A percentile compares a stretch with the other conserved stretches of the same genome.
These are phyloP conservation scores for Saccharum spontaneum DNA, from an alignment of 176 grass and related monocot genomes.

Conservation along the genomic window DNA sequence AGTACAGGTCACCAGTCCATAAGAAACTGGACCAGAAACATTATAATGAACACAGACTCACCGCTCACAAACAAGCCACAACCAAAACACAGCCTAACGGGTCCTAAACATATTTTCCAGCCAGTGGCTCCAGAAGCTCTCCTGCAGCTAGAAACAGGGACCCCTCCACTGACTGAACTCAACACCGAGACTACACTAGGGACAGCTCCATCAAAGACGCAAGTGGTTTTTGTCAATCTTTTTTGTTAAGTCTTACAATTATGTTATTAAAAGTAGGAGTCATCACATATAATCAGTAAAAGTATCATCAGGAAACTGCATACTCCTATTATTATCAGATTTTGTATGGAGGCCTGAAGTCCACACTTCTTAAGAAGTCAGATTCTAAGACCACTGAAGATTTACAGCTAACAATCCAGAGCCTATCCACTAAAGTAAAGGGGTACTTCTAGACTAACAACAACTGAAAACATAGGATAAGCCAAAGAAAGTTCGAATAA, in stretches of 20 bases:
- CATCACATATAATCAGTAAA: neutral
- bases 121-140: neutral
- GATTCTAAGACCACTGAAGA: neutral
- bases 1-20: neutral
- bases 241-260: neutral
- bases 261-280: constrained; percentile 23
- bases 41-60: neutral
- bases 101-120: neutral
- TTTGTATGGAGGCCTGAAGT: neutral
- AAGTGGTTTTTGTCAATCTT: neutral
- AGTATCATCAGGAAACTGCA: neutral
- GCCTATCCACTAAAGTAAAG: neutral
- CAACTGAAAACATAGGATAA: neutral
- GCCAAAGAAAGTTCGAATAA: neutral
- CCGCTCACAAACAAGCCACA: too few relatives aligned
- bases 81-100: neutral
- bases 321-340: neutral
- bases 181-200: neutral
- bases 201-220: neutral
- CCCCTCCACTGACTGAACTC: neutral
- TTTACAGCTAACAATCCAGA: neutral
- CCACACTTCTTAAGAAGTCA: neutral
- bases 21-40: neutral
- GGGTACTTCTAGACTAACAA: neutral
- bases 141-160: neutral